Percentiles rank a stretch among this genome's conserved stretches.
phyloP scores from a whole-genome alignment of 345 rosid species.

The Acer campestre region DNA sequence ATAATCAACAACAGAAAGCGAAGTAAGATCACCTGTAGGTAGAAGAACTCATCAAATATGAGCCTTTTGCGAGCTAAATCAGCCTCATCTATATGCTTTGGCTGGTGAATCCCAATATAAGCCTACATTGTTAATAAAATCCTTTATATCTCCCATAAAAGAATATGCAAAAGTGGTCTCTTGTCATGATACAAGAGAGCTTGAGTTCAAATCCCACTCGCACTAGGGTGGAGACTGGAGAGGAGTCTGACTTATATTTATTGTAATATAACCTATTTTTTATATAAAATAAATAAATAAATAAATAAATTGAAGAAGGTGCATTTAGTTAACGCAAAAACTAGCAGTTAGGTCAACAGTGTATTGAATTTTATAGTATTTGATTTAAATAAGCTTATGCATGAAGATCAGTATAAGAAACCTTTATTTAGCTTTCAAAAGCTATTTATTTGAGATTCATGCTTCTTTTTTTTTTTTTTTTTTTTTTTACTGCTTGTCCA shows the following conservation, averaged over 20 bases:
- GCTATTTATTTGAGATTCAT: neutral
- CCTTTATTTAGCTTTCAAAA: no score
- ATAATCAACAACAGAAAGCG: neutral
- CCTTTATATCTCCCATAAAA: constrained; percentile 8
- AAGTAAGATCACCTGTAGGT: constrained; percentile 69
- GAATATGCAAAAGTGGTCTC: neutral
- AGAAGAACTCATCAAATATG: constrained; percentile 91
- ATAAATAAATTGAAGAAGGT: neutral
- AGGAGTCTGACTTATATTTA: neutral
- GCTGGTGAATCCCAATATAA: constrained; percentile 80
- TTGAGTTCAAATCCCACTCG: neutral
- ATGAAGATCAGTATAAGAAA: neutral
- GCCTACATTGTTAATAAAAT: constrained; percentile 59
- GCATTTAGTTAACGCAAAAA: neutral
- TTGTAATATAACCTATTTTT: neutral
- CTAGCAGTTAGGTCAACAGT: neutral
- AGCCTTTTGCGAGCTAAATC: constrained; percentile 95
- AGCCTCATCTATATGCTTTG: constrained; percentile 76
- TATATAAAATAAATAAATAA: no score
- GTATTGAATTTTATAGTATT: neutral
- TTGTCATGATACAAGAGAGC: neutral
- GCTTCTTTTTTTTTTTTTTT: no score
- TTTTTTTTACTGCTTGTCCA: no score
- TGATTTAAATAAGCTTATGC: neutral
- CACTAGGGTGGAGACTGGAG: neutral